Evolutionary conservation across 2,329 filamentous ascomycete genomes (phyloP).

Genomic region (Diaporthe velutina): DNA sequence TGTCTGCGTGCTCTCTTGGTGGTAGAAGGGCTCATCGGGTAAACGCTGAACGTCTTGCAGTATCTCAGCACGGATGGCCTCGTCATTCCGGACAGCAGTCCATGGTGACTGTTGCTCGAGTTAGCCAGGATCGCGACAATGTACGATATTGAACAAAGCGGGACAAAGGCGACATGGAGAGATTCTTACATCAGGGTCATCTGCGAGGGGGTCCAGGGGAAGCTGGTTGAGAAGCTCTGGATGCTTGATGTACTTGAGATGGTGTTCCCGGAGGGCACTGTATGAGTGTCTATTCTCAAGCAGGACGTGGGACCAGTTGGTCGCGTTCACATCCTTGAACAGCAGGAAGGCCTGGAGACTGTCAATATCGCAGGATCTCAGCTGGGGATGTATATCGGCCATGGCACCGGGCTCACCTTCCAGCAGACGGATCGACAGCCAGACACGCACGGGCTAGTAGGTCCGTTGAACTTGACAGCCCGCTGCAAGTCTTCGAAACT

Average conservation of each 20-base stretch:
- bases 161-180: not conserved
- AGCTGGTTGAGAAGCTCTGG: conserved; percentile 82
- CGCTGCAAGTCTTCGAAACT: conserved; percentile 73
- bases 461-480: conserved; percentile 72
- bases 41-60: conserved; percentile 94
- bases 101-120: conserved; percentile 81
- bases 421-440: conserved; percentile 90
- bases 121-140: conserved; percentile 28
- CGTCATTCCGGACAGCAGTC: conserved; percentile 88
- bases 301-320: conserved; percentile 77
- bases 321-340: conserved; percentile 74
- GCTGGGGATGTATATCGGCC: not conserved
- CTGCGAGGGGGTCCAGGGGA: conserved; percentile 84
- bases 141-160: not conserved
- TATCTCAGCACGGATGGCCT: conserved; percentile 87
- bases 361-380: conserved; percentile 36
- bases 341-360: conserved; percentile 76
- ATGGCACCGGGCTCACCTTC: conserved; percentile 67
- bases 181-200: conserved; percentile 72
- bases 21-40: conserved; percentile 92
- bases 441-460: conserved; percentile 73
- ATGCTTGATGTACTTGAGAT: conserved; percentile 85
- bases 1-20: conserved; percentile 80
- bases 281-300: conserved; percentile 81
- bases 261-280: conserved; percentile 76